Base-by-base conservation (phyloP, 2,329 filamentous ascomycete genomes). In the Aspergillus terreus region DNA sequence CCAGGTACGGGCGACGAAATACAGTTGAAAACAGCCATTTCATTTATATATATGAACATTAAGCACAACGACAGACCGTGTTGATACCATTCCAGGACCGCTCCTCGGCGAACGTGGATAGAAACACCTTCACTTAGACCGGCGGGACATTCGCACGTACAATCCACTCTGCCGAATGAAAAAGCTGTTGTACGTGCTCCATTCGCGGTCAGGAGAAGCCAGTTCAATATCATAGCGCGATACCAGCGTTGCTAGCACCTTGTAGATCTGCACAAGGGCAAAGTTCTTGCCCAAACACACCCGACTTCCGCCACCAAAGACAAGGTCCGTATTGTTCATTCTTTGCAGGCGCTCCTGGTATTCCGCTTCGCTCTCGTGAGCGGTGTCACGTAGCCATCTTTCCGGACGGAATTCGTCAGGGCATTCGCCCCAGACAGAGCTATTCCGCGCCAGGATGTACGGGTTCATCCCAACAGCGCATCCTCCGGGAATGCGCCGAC, bases 221-320 rank as follows among this genome's bases (percentile, higher is more conserved):
- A 83, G 69, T 62, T 78, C 70, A 55, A 83, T 77, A 42, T 78
- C 69, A 59, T 78, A 83, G 65, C 55, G 17, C n/a, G 50, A 54
- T 14, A 82, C 65, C 23, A 84, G 67, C 33, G 79, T 75, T 4
- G 80, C 79, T 33, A 82, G 66, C 33, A 83, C 73, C 71, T 84
- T 85, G 68, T 82, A 81, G 58, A 82, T 81, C 65, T 83, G 80
- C 25, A 82, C 66, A 38, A 82, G 66, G 0, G 78, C 80, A 30
- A 83, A 61, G 60, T 82, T 79, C 4, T 77, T 73, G 17, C 80
- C 80, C 52, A 82, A 81, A 61, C 80, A 83, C 3, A 82, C 64
- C 44, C 82, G 78, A 7, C 73, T 73, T 23, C 80, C 80, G 10
- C 76, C 79, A 19, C 80, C 80, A 56, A 83, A 83, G 1, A 66